Evolutionary conservation across 2,329 filamentous ascomycete species (phyloP).

Genomic region (Aspergillus hortae): DNA sequence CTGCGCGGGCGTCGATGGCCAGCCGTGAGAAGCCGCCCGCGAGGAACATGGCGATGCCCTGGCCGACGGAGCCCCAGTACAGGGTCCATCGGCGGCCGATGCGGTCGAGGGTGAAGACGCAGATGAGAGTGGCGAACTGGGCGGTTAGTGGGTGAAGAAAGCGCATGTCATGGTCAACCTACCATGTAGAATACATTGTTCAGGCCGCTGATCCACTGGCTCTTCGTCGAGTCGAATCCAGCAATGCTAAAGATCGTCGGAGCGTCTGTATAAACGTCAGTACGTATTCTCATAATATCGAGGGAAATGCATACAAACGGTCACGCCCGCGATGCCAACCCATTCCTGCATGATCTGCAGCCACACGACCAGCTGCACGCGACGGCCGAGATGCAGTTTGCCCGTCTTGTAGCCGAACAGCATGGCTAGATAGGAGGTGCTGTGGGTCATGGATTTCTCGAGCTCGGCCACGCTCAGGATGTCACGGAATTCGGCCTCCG

Average conservation of each 20-base stretch:
- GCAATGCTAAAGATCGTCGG: conserved; percentile 63
- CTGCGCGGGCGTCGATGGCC: conserved; percentile 48
- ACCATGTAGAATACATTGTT: conserved; percentile 57
- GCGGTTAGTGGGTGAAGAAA: neutral
- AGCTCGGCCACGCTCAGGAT: conserved; percentile 62
- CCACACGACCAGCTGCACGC: conserved; percentile 69
- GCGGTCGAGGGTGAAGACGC: conserved; percentile 66
- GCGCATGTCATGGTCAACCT: conserved; percentile 11
- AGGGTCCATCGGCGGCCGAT: conserved; percentile 67
- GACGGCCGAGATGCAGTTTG: conserved; percentile 62
- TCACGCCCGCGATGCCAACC: conserved; percentile 68
- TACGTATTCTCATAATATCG: no score
- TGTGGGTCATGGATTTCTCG: conserved; percentile 54
- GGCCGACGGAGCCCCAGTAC: conserved; percentile 64
- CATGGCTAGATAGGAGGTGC: conserved; percentile 62
- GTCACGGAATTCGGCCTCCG: conserved; percentile 64
- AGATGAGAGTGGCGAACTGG: conserved; percentile 63
- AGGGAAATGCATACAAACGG: conserved; percentile 45
- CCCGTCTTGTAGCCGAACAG: conserved; percentile 63
- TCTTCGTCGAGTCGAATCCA: conserved; percentile 59
- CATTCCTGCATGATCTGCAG: conserved; percentile 69
- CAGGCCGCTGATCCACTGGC: conserved; percentile 61
- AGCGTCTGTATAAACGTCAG: conserved; percentile 27
- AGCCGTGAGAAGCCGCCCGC: conserved; percentile 61
- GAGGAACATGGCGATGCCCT: conserved; percentile 65